Base-by-base conservation (phyloP, 768 basidiomycete species). In the Tulasnella sp. region DNA sequence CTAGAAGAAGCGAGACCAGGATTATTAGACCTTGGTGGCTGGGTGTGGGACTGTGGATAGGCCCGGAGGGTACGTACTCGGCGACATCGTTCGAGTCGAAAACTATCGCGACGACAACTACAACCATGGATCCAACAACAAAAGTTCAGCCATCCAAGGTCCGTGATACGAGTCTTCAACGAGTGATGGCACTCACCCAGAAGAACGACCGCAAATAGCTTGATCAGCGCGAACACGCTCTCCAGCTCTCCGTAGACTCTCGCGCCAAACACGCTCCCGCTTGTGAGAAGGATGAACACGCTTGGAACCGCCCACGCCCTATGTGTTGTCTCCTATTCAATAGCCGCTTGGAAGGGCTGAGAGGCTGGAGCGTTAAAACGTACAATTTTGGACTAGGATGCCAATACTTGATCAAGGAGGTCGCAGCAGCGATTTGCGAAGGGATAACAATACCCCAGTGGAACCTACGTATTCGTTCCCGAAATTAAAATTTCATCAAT, bases 371-470 rank as follows among this genome's bases (percentile, higher is more conserved):
- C 0, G 1, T 44, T 3, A 46, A 31, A n/a, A 36, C 78, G 6
- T 44, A 74, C 77, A 78, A 34, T n/a, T 72, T 3, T 3, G 40
- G 9, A 74, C 68, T 38, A 7, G 78, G 78, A 19, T 79, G 40
- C 78, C 78, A 79, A 40, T 79, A 79, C 31, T 79, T 79, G 71
- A 79, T 21, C 36, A 79, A 71, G 1, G 78, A 36, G 19, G 71
- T 74, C 5, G 78, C 78, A 3, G 78, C 62, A 24, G 78, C 78
- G 36, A 79, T 79, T 73, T 79, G 78, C 0, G 78, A 72, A 36
- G 78, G 78, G 36, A 79, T 74, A 42, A 62, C 36, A 12, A 77
- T 77, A 21, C 76, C 76, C 76, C 76, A 77, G 27, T 68, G 58
- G 40, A 34, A 77, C 76, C 76, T 77, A 24, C 10, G 9, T 3